Evolutionary conservation across 495 filamentous ascomycete species (phyloP), one percentile per base, ranked within the genome.

Genomic region (Copromyces sp.): DNA sequence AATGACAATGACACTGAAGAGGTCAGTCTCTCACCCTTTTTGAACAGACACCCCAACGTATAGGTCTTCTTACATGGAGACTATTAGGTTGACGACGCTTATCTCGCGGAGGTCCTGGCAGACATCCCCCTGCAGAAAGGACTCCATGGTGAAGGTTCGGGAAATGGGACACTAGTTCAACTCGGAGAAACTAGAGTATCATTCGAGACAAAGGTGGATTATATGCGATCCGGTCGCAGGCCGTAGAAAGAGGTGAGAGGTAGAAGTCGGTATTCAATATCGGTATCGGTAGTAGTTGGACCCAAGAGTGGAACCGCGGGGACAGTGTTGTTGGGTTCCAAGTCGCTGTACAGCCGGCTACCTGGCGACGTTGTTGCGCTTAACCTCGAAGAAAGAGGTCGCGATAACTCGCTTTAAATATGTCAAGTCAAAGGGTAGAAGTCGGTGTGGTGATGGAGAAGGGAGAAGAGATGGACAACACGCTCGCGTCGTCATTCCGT

Each of bases 1-100:
- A 76, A 97, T 77, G 76, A 98, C 84, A 74, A 99, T 93, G 76
- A 97, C 81, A 75, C 93, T 97, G 71, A 44, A 38, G 38, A 24
- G 20, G 29, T 65, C 53, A 65, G 53, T 32, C 4, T 8, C 6
- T 61, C 39, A 14, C 7, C 12, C 24, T 32, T 32, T 4, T 16
- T 61, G 20, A 7, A 7, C 4, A n/a, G 41, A 3, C 20, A 20
- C 42, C n/a, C n/a, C 0, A 20, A 9, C 47, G 16, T 38, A 24
- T 0, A 24, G 24, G 11, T 77, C n/a, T 45, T 45, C 84, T 70
- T 81, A 90, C 89, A 89, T 84, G 14, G 89, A 90, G 38, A 92
- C 79, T 47, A 88, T 82, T 73, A 91, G 85, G 78, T 91, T 90
- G 68, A 88, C 80, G 75, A 86, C 82, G 69, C 85, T 85, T 29